Evolutionary conservation across 2,329 filamentous ascomycete genomes (phyloP).

Genomic region (Fusarium mundagurra): DNA sequence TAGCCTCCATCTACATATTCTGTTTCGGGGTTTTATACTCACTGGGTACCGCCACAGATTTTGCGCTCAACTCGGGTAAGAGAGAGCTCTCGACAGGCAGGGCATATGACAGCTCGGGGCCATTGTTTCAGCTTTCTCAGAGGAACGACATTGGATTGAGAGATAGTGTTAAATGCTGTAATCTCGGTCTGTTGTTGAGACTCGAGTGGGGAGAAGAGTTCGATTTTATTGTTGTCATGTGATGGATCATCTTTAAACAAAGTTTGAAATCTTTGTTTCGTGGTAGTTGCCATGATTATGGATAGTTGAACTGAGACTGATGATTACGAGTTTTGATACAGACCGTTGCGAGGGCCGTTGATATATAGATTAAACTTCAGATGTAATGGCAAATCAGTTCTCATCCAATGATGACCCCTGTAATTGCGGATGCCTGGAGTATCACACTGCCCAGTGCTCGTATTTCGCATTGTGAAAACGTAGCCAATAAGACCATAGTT

Average conservation of each 20-base stretch:
- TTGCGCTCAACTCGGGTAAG: conserved; percentile 36
- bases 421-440: conserved; percentile 12
- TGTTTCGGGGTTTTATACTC: neutral
- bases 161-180: conserved; percentile 32
- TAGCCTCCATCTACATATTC: neutral
- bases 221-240: conserved; percentile 17
- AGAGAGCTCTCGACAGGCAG: conserved; percentile 35
- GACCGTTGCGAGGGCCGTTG: neutral
- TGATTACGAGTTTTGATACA: neutral
- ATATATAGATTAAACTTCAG: neutral
- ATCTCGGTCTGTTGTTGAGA: neutral
- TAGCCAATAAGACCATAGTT: conserved; percentile 8
- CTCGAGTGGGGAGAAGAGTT: neutral
- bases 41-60: conserved; percentile 38
- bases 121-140: conserved; percentile 34
- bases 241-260: neutral
- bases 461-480: conserved; percentile 20
- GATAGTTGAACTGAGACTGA: neutral
- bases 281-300: neutral
- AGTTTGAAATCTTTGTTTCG: neutral
- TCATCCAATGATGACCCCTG: neutral
- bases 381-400: fast-evolving
- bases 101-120: conserved; percentile 34
- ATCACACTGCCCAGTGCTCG: neutral
- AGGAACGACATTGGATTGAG: conserved; percentile 27